Percentiles rank a stretch among this genome's conserved stretches.
Evolutionary conservation across 345 rosid genomes (phyloP).

Genomic region (Capsella bursapastoris): DNA sequence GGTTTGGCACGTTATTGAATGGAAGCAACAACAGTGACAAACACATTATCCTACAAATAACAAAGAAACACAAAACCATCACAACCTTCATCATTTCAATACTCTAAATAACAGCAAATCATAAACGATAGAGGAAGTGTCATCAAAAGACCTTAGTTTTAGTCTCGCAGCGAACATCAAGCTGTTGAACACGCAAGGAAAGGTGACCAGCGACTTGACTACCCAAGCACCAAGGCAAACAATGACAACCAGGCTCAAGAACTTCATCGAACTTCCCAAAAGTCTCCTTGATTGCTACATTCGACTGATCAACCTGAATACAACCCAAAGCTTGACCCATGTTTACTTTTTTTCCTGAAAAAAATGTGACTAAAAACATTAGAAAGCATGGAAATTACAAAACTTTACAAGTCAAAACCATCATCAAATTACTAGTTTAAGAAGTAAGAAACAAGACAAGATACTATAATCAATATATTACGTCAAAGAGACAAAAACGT

Average conservation of each 20-base stretch:
- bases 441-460: conserved; percentile 24
- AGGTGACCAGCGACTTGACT: conserved; percentile 73
- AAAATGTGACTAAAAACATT: background rate
- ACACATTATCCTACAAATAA: conserved; percentile 50
- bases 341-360: background rate
- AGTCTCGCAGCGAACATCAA: conserved; percentile 89
- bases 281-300: conserved; percentile 67
- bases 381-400: background rate
- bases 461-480: background rate
- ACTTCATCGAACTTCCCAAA: conserved; percentile 79
- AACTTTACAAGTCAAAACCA: conserved; percentile 1
- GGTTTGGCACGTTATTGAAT: conserved; percentile 56
- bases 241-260: conserved; percentile 82
- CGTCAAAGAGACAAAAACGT: background rate
- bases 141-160: conserved; percentile 69
- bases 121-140: background rate
- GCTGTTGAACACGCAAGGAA: conserved; percentile 74
- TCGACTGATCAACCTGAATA: conserved; percentile 78
- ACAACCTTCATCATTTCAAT: background rate
- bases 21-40: conserved; percentile 61
- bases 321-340: conserved; percentile 63
- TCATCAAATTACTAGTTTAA: background rate
- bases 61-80: conserved; percentile 3
- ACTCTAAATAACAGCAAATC: background rate
- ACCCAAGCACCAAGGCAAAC: conserved; percentile 83